Percentiles rank a stretch among this genome's conserved stretches.
These are phyloP conservation scores for Magnusiomyces tetraspermus DNA, from an alignment of 1,139 yeast species.

Conservation along the genomic window DNA sequence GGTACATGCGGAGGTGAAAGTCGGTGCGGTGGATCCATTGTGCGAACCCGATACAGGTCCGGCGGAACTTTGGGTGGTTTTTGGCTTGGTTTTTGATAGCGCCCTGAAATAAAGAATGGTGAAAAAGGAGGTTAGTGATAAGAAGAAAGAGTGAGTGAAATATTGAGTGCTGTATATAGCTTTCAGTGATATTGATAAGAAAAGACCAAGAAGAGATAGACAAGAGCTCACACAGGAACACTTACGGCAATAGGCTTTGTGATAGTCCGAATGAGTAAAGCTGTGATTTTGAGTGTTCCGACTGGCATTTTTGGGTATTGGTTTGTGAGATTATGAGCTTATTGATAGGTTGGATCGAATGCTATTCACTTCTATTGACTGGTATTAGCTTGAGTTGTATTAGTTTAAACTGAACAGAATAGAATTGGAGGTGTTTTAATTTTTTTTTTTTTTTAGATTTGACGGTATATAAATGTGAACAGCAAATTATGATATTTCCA, in stretches of 20 bases:
- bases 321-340: background rate
- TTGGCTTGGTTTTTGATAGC: slow-evolving; percentile 67
- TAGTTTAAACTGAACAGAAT: no score
- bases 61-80: slow-evolving; percentile 57
- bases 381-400: background rate
- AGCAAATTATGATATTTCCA: no score
- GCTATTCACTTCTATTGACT: no score
- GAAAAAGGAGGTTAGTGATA: background rate
- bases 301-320: slow-evolving; percentile 28
- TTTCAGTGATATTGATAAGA: background rate
- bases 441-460: no score
- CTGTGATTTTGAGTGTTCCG: slow-evolving; percentile 64
- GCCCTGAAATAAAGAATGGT: slow-evolving; percentile 29
- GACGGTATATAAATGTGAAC: no score
- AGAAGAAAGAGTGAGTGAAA: background rate
- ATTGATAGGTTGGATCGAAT: background rate
- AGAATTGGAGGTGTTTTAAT: no score
- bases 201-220: background rate
- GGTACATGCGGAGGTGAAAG: slow-evolving; percentile 49
- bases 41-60: slow-evolving; percentile 59
- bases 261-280: slow-evolving; percentile 64
- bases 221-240: no score
- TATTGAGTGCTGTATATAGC: background rate
- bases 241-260: slow-evolving; percentile 71
- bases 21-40: slow-evolving; percentile 66